Percentiles rank a stretch among this genome's conserved stretches.
These are phyloP conservation scores for Phyllosticta citrichinensis DNA, from an alignment of 2,329 filamentous ascomycete genomes.

Conservation along the genomic window DNA sequence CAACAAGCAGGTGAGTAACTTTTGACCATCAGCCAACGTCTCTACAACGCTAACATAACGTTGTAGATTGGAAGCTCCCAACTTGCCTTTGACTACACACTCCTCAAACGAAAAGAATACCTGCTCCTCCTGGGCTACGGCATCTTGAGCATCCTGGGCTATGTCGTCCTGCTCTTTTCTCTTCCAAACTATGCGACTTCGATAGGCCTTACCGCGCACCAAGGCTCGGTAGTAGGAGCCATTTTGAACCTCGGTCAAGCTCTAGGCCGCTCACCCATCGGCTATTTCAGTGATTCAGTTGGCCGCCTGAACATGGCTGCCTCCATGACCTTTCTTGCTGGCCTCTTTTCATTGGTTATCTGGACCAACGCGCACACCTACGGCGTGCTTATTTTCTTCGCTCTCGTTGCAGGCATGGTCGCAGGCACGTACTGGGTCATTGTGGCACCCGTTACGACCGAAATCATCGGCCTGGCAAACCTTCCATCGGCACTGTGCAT, in stretches of 20 bases:
- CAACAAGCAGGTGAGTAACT: conserved; percentile 43
- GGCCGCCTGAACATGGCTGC: conserved; percentile 66
- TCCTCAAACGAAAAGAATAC: conserved; percentile 55
- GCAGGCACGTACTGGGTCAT: conserved; percentile 58
- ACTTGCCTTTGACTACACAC: conserved; percentile 51
- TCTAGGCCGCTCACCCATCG: conserved; percentile 61
- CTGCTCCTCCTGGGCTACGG: conserved; percentile 56
- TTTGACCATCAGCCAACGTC: neutral
- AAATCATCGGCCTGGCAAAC: conserved; percentile 61
- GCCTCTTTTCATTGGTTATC: conserved; percentile 56
- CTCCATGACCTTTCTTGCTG: conserved; percentile 53
- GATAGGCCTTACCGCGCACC: conserved; percentile 55
- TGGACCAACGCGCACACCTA: conserved; percentile 64
- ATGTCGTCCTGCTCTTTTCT: conserved; percentile 67
- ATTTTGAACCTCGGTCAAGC: conserved; percentile 59
- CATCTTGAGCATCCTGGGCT: conserved; percentile 62
- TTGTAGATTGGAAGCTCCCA: conserved; percentile 28
- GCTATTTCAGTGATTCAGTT: conserved; percentile 58
- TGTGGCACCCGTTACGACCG: conserved; percentile 58
- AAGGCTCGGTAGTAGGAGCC: conserved; percentile 63
- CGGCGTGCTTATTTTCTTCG: conserved; percentile 61
- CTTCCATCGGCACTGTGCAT: conserved; percentile 61
- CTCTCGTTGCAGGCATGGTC: conserved; percentile 54
- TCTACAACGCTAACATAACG: neutral
- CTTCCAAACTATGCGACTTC: conserved; percentile 62